Evolutionary conservation across 2,329 filamentous ascomycete species (phyloP).

Genomic region (Aspergillus proliferans): DNA sequence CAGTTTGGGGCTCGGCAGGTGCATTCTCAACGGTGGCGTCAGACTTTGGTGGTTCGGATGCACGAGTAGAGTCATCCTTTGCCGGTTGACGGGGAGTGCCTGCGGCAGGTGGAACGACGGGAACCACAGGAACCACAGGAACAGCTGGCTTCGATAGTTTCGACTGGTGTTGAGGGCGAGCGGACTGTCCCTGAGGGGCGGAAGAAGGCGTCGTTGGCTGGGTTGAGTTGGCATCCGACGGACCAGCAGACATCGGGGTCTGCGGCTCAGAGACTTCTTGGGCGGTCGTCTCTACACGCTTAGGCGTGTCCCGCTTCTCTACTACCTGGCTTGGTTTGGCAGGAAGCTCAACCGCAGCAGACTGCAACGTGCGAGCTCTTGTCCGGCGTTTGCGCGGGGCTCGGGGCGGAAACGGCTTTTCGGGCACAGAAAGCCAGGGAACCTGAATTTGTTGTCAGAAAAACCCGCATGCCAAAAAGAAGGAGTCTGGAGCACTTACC

Average conservation of each 20-base stretch:
- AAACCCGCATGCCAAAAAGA: not conserved
- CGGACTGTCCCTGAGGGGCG: slow-evolving; percentile 29
- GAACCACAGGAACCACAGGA: slow-evolving; percentile 47
- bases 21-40: slow-evolving; percentile 7
- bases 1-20: slow-evolving; percentile 4
- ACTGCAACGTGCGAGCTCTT: slow-evolving; percentile 26
- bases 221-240: slow-evolving; percentile 51
- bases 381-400: slow-evolving; percentile 43
- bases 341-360: slow-evolving; percentile 45
- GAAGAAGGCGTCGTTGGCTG: slow-evolving; percentile 54
- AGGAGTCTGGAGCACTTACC: slow-evolving; percentile 26
- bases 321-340: slow-evolving; percentile 33
- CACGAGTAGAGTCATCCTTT: slow-evolving; percentile 28
- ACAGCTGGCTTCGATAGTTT: slow-evolving; percentile 31
- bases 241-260: slow-evolving; percentile 54
- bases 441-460: slow-evolving; percentile 34
- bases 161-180: slow-evolving; percentile 27
- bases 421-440: slow-evolving; percentile 56
- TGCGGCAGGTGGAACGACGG: slow-evolving; percentile 35
- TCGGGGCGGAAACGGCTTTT: slow-evolving; percentile 49
- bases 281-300: slow-evolving; percentile 11
- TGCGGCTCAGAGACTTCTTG: slow-evolving; percentile 41
- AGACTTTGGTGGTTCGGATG: slow-evolving; percentile 32
- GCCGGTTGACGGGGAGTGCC: slow-evolving; percentile 28
- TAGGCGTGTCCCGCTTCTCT: slow-evolving; percentile 14